Base-by-base conservation (phyloP, 768 basidiomycete species). In the Lactarius hatsudake region DNA sequence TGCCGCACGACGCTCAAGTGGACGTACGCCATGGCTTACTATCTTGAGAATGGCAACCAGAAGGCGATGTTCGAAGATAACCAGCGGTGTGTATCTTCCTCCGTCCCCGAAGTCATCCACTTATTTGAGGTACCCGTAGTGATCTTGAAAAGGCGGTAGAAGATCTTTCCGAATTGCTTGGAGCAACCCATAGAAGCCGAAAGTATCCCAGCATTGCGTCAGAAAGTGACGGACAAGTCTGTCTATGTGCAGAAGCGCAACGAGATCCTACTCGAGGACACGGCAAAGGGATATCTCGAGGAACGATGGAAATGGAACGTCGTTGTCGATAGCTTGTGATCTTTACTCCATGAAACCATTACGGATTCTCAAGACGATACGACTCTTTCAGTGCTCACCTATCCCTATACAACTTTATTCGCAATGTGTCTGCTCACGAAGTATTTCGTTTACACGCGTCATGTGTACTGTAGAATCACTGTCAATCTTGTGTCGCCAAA, bases 1-100 rank as follows among this genome's bases (percentile, higher is more conserved):
- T 93, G 97, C 79, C 87, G 97, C 32, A 92, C 87, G 81, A 98
- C 96, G 45, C 86, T 99, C 66, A 98, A 98, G 79, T 99, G 97
- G 96, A 98, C 96, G 15, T 99, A 99, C 73, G 91, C 94, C 3
- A 98, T 99, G 96, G 96, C 96, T 34, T 99, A 94, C 80, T 98
- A 98, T 75, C 85, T 99, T 34, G 89, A 86, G 48, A 89, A 84
- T 74, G 87, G 91, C 62, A 98, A 98, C 74, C 82, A 91, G 82
- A 98, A 98, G 79, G 92, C 94, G 74, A 79, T 98, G 56, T 98
- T 94, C 73, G 96, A 98, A 77, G 96, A 98, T 78, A 98, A 98
- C 74, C 97, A 99, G 78, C 84, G 91, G 91, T 88, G 68, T 51
- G 82, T 76, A 36, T 57, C 15, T 26, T 38, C 20, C 32, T 36